Evolutionary conservation across 2,329 filamentous ascomycete species (phyloP), one percentile per base, ranked within the genome.

Genomic region (Sporothrix phasma): DNA sequence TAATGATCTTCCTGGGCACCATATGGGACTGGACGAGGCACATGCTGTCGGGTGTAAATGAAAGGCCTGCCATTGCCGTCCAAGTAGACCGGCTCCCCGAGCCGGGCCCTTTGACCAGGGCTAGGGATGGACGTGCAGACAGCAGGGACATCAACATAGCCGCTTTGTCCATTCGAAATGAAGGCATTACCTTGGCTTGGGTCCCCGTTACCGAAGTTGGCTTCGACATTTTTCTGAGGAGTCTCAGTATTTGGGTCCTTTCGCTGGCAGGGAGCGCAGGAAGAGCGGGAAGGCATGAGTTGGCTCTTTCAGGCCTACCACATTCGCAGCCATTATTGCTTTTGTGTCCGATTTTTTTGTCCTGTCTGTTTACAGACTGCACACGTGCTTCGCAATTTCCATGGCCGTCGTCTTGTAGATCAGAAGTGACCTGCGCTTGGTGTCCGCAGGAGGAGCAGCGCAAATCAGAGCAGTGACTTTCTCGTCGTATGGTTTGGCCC

Each of bases 381-480:
- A 65, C 31, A 31, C 29, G 37, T 11, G 51, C 51, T 17, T 63
- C 45, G 13, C 54, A 13, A 22, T 54, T 63, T 6, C 64, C 64
- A 8, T 46, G 10, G 8, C 64, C 61, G 29, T 65, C 64, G 5
- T 63, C 64, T 5, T 60, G 53, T 3, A 65, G 15, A 5, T 65
- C 54, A 7, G 64, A 39, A 31, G 22, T 54, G 15, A 63, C 61
- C 4, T 65, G 45, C 3, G 64, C 37, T 22, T 29, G 17, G 46
- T 51, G 64, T n/a, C 61, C 64, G 34, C 64, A 65, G 8, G 64
- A 65, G 5, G 64, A 54, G 59, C 64, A 65, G 29, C 61, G 64
- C 39, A 60, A 17, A 6, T 60, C 24, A 4, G 64, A 60, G 3
- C 22, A 22, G 19, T 61, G 54, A 7, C 64, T 41, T 56, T 65